A percentile compares a stretch with the other conserved stretches of the same genome.
These are phyloP conservation scores for Diutina rugosa DNA, from an alignment of 1,139 yeast species.

Conservation along the genomic window DNA sequence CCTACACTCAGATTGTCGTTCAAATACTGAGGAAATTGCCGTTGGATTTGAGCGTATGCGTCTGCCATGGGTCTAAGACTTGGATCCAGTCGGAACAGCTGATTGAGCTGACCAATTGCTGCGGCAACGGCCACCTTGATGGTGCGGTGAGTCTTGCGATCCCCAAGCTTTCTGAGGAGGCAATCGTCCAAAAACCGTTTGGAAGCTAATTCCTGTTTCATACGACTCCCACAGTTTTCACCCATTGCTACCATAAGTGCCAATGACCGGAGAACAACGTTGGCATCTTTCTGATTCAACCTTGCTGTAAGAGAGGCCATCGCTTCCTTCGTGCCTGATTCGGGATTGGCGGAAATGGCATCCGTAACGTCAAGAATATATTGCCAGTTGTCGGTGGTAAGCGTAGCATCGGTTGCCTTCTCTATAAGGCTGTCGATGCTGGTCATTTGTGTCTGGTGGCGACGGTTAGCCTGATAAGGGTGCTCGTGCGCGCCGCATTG, in stretches of 20 bases:
- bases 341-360: slow-evolving; percentile 61
- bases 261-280: slow-evolving; percentile 61
- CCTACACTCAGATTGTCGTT: slow-evolving; percentile 6
- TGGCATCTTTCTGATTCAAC: slow-evolving; percentile 58
- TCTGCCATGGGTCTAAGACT: slow-evolving; percentile 60
- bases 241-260: slow-evolving; percentile 68
- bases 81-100: slow-evolving; percentile 54
- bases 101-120: slow-evolving; percentile 52
- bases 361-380: slow-evolving; percentile 77
- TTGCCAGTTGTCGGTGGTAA: slow-evolving; percentile 80
- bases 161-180: slow-evolving; percentile 43
- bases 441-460: neutral
- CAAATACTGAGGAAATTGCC: slow-evolving; percentile 32
- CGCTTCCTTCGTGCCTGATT: slow-evolving; percentile 40
- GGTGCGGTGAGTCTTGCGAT: slow-evolving; percentile 45
- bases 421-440: slow-evolving; percentile 14
- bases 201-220: slow-evolving; percentile 73
- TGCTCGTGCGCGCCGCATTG: neutral
- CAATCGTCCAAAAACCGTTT: slow-evolving; percentile 44
- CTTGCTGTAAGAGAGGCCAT: slow-evolving; percentile 37
- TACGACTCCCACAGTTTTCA: slow-evolving; percentile 86
- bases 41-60: slow-evolving; percentile 34
- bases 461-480: neutral
- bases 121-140: slow-evolving; percentile 59
- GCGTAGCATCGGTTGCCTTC: slow-evolving; percentile 77